These are phyloP conservation scores for Drosera capensis DNA, from an alignment of 148 eudicot genomes.

Conservation along the genomic window DNA sequence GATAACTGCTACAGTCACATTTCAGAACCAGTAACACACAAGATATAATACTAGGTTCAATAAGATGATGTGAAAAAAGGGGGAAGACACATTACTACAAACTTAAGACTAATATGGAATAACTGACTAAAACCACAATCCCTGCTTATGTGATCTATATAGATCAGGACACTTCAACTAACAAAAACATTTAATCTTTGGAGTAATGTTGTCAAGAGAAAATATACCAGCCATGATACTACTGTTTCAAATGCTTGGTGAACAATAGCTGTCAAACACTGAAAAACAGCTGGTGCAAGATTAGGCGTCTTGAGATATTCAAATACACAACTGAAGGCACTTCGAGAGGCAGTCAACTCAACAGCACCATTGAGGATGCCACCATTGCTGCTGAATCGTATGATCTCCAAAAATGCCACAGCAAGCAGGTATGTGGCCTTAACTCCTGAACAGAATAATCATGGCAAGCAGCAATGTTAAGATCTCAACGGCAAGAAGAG, in stretches of 20 bases:
- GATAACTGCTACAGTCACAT: no score
- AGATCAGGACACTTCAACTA: no score
- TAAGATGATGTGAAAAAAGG: no score
- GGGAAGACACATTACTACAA: no score
- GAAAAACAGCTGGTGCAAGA: conserved; percentile 82
- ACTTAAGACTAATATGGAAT: no score
- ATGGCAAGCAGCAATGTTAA: neutral
- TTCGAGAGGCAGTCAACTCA: conserved; percentile 48
- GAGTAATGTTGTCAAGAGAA: conserved; percentile 2
- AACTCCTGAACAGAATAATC: conserved; percentile 46
- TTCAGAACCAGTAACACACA: no score
- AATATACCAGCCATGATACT: conserved; percentile 74
- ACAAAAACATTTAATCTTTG: no score
- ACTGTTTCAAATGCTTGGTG: conserved; percentile 84
- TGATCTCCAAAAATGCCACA: conserved; percentile 87
- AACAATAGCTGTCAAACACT: conserved; percentile 89
- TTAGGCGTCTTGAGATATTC: conserved; percentile 92
- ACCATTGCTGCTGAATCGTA: conserved; percentile 96
- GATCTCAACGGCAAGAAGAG: no score
- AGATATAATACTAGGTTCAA: no score
- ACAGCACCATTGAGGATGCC: conserved; percentile 80
- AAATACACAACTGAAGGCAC: conserved; percentile 97
- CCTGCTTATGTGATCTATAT: no score
- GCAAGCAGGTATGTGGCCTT: conserved; percentile 98
- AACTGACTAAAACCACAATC: no score